These are phyloP conservation scores for Solidago caesia DNA, from an alignment of 129 eudicot species.

Conservation along the genomic window DNA sequence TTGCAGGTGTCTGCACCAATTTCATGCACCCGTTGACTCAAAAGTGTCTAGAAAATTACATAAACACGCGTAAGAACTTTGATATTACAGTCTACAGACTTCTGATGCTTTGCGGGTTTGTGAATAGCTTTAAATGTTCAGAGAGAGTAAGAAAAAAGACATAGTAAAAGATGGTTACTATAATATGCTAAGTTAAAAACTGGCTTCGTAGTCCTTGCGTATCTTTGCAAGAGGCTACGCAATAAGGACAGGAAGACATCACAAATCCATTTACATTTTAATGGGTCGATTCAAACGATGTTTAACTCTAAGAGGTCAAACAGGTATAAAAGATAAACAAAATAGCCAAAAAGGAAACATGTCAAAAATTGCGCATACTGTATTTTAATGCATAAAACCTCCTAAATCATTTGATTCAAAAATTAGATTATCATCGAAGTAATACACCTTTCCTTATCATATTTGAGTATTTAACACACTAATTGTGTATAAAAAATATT, in stretches of 20 bases:
- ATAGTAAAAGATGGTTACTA: not conserved
- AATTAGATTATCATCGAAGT: not conserved
- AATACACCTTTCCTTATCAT: not conserved
- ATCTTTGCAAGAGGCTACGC: not conserved
- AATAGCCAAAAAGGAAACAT: not conserved
- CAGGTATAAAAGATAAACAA: not conserved
- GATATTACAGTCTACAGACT: not conserved
- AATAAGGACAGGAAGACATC: constrained; percentile 6
- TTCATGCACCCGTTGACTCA: constrained; percentile 95
- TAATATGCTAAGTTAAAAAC: not conserved
- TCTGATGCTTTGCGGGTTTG: constrained; percentile 1
- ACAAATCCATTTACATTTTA: not conserved
- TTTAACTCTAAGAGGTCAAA: not conserved
- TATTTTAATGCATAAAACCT: not conserved
- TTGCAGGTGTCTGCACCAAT: constrained; percentile 90
- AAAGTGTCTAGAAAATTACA: constrained; percentile 63
- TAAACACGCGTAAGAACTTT: constrained; percentile 3
- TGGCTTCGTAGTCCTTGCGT: not conserved
- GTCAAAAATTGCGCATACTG: not conserved
- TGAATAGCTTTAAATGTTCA: not conserved
- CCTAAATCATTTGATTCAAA: not conserved
- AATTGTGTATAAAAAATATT: not conserved
- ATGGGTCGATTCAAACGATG: not conserved
- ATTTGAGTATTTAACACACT: not conserved
- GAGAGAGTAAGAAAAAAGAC: constrained; percentile 1